Evolutionary conservation across 1,284 basidiomycete genomes (phyloP).

Genomic region (Cryptococcus sp.): DNA sequence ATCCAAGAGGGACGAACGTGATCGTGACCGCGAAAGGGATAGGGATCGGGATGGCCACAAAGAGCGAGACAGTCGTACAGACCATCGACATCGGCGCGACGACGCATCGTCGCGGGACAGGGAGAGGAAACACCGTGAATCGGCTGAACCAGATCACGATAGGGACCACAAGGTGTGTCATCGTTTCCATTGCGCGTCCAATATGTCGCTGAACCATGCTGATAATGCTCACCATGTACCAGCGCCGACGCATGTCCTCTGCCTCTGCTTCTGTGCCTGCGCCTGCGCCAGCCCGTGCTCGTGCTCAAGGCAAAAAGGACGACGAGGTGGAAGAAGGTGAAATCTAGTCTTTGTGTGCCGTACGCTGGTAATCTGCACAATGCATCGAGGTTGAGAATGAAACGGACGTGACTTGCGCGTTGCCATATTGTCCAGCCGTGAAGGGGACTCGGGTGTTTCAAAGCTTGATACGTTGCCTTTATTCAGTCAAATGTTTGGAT

Average conservation of each 20-base stretch:
- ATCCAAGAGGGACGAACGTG: constrained; percentile 31
- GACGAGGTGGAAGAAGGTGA: constrained; percentile 43
- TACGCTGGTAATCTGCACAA: too few relatives aligned
- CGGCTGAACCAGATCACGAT: constrained; percentile 7
- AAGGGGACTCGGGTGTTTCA: too few relatives aligned
- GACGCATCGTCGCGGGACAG: constrained; percentile 17
- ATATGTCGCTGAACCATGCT: not conserved
- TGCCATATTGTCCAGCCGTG: too few relatives aligned
- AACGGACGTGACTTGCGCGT: too few relatives aligned
- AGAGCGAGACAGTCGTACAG: constrained; percentile 8
- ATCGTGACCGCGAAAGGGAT: constrained; percentile 21
- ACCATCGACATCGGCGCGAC: constrained; percentile 9
- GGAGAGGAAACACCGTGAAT: constrained; percentile 8
- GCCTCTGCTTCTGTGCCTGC: not conserved
- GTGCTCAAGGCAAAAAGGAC: constrained; percentile 9
- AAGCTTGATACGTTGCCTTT: too few relatives aligned
- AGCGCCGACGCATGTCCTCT: constrained; percentile 27
- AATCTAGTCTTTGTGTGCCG: constrained; percentile 19
- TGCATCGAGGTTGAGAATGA: not conserved
- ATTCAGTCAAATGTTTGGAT: too few relatives aligned
- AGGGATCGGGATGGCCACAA: constrained; percentile 16
- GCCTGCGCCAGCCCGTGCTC: not conserved
- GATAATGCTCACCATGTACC: not conserved
- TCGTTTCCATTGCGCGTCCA: not conserved
- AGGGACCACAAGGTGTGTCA: constrained; percentile 11